Conservation (phyloP, 106 monocot genomes). For the Dendrobium chrysotoxum region DNA sequence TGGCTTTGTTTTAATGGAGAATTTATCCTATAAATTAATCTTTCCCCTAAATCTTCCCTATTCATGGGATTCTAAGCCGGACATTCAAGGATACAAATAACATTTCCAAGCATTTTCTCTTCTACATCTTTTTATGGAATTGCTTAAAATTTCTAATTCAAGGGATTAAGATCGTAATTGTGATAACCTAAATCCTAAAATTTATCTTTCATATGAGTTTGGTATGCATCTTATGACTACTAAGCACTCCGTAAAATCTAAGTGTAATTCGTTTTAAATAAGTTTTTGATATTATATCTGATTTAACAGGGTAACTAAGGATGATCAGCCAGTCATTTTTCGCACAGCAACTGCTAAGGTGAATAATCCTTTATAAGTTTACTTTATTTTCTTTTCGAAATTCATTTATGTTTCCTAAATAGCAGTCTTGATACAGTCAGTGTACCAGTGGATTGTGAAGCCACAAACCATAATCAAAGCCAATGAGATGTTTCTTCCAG, state of each 20-base stretch:
- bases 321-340: constrained; percentile 72
- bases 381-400: neutral
- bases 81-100: no score
- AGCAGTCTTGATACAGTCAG: constrained; percentile 43
- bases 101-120: no score
- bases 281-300: neutral
- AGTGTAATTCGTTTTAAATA: neutral
- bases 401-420: neutral
- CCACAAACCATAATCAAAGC: constrained; percentile 62
- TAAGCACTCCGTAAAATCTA: neutral
- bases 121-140: no score
- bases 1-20: no score
- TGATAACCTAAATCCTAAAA: no score
- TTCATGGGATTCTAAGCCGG: no score
- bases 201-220: no score
- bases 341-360: constrained; percentile 86
- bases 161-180: no score
- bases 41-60: no score
- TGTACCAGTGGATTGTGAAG: constrained; percentile 96
- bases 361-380: neutral
- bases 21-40: no score
- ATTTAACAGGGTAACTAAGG: constrained; percentile 43
- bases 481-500: constrained; percentile 96
- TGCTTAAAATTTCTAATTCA: no score
- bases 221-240: no score